Conservation (phyloP, 2,329 filamentous ascomycete species). For the Botrytis aclada region DNA sequence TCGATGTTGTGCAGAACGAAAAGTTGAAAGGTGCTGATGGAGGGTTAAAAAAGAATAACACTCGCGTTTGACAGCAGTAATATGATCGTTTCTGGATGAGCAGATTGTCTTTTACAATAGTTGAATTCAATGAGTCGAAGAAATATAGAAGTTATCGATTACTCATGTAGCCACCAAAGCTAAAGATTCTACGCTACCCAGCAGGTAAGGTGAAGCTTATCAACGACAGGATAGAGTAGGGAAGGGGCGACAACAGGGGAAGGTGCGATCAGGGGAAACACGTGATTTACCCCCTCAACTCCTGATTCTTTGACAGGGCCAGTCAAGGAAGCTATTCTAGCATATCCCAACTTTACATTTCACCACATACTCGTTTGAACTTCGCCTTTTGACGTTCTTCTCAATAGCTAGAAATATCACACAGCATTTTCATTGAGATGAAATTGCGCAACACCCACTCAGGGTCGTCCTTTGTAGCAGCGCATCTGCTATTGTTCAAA, state of each 20-base stretch:
- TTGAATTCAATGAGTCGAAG: not conserved
- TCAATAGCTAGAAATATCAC: not conserved
- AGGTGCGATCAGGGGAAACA: not conserved
- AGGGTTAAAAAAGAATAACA: not conserved
- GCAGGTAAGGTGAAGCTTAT: not conserved
- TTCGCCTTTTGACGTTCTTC: not conserved
- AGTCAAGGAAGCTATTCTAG: not conserved
- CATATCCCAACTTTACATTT: not conserved
- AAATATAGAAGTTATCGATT: not conserved
- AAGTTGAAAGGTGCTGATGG: too few species aligned
- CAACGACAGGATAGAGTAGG: too few species aligned
- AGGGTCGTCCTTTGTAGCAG: not conserved
- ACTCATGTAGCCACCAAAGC: too few species aligned
- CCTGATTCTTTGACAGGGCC: not conserved
- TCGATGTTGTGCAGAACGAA: not conserved
- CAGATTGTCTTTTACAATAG: not conserved
- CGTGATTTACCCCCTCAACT: not conserved
- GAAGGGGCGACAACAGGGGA: not conserved
- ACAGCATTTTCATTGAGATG: not conserved
- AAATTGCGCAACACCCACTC: not conserved
- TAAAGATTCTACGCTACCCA: not conserved
- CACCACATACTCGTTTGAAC: not conserved
- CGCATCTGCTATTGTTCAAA: not conserved
- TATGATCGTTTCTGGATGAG: not conserved
- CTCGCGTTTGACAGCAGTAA: not conserved